Percentiles rank a stretch among this genome's conserved stretches.
These are phyloP conservation scores for Fusarium sp. DNA, from an alignment of 2,329 filamentous ascomycete genomes.

Conservation along the genomic window DNA sequence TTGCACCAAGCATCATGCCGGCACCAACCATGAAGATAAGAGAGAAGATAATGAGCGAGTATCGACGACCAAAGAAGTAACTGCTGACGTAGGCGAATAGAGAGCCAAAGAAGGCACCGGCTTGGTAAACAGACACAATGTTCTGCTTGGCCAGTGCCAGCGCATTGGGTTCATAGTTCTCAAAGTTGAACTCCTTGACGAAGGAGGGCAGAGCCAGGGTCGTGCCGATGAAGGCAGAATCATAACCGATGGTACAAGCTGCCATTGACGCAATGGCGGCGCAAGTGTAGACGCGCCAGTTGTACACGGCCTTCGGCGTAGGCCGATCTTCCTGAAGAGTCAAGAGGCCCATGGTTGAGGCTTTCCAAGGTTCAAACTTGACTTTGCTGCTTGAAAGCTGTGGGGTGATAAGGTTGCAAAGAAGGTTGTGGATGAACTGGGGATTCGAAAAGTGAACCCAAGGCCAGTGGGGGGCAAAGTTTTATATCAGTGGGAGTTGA, in stretches of 20 bases:
- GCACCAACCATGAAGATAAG: constrained; percentile 77
- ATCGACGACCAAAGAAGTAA: constrained; percentile 76
- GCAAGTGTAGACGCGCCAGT: constrained; percentile 70
- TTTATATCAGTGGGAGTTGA: constrained; percentile 37
- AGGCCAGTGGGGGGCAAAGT: constrained; percentile 37
- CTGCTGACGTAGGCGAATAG: constrained; percentile 75
- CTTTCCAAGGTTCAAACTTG: not conserved
- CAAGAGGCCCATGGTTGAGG: constrained; percentile 60
- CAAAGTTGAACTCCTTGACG: constrained; percentile 75
- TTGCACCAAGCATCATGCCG: constrained; percentile 78
- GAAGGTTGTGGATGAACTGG: constrained; percentile 29
- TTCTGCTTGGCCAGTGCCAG: constrained; percentile 76
- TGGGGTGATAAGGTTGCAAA: constrained; percentile 22
- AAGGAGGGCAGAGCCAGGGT: constrained; percentile 80
- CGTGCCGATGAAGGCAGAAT: constrained; percentile 83
- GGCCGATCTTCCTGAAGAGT: constrained; percentile 68
- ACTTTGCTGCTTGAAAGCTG: not conserved
- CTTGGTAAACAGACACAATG: constrained; percentile 85
- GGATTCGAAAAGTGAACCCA: constrained; percentile 17
- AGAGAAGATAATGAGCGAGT: constrained; percentile 72
- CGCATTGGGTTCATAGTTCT: constrained; percentile 59
- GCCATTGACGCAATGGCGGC: constrained; percentile 68
- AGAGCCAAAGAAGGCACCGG: constrained; percentile 86
- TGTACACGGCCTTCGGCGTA: constrained; percentile 70
- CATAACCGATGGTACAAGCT: constrained; percentile 70